These are phyloP conservation scores for Leccinum obscurum DNA, from an alignment of 768 basidiomycete species.

Conservation along the genomic window DNA sequence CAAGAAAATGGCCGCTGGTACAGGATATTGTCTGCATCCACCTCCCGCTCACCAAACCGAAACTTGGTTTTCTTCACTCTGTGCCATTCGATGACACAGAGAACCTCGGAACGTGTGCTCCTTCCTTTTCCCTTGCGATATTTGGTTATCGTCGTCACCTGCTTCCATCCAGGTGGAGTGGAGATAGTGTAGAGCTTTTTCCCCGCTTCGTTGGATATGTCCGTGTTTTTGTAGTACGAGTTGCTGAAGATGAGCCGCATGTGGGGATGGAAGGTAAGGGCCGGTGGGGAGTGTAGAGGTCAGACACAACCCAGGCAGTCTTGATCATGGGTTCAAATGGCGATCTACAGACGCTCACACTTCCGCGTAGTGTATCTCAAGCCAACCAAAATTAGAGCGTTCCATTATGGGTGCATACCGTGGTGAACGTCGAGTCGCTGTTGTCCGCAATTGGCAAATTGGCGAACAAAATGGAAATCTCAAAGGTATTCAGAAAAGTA, in stretches of 20 bases:
- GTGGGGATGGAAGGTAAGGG: neutral
- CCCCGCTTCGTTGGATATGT: slow-evolving; percentile 16
- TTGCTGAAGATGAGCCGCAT: slow-evolving; percentile 22
- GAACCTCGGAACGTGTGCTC: slow-evolving; percentile 4
- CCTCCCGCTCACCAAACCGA: slow-evolving; percentile 24
- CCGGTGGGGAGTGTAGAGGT: neutral
- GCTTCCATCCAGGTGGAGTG: slow-evolving; percentile 16
- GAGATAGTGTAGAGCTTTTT: slow-evolving; percentile 22
- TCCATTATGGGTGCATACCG: neutral
- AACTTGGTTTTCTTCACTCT: slow-evolving; percentile 27
- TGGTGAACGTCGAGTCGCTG: neutral
- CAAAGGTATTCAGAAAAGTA: neutral
- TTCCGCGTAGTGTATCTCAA: neutral
- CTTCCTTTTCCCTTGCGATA: neutral
- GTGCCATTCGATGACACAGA: slow-evolving; percentile 35
- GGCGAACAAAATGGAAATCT: neutral
- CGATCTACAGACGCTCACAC: neutral
- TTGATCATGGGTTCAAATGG: slow-evolving; percentile 1
- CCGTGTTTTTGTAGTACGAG: slow-evolving; percentile 20
- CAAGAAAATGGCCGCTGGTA: slow-evolving; percentile 11
- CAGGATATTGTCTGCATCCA: slow-evolving; percentile 19
- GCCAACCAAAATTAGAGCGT: slow-evolving; percentile 12
- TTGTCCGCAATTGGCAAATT: neutral
- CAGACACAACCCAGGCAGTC: neutral
- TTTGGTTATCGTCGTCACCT: slow-evolving; percentile 16